Evolutionary conservation across 352 stramenopile genomes (phyloP), one percentile per base, ranked within the genome.

Genomic region (Phytopythium mirpurense): DNA sequence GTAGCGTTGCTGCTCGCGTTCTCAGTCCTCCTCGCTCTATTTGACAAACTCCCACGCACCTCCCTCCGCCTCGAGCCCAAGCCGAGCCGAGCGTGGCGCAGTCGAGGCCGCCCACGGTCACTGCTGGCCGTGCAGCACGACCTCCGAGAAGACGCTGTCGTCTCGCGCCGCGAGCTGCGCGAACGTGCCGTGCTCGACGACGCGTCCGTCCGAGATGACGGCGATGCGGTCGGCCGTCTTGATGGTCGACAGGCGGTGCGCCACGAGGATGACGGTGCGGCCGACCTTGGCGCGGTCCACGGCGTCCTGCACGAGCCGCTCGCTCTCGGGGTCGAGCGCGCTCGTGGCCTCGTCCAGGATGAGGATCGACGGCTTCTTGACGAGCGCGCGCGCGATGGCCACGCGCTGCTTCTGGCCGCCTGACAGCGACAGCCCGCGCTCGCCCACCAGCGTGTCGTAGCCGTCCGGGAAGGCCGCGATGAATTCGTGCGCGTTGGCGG

Each of bases 231-330:
- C 91, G 5, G 87, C 86, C 44, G 86, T 88, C 67, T 92, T 86
- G 66, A 98, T 96, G 16, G 93, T 98, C 42, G 87, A 90, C 31
- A 99, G 64, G 26, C 97, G 82, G 65, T 99, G 97, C 15, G 97
- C 96, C 62, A 99, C 98, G 16, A 98, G 76, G 38, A 99, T 74
- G 34, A 97, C 90, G 0, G 97, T 99, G n/a, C 95, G 79, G 41
- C 88, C 78, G 38, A 74, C 68, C 60, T 94, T 90, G 60, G 80
- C 70, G 41, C 77, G 74, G 61, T 87, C 65, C 11, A 93, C 68
- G 7, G 83, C 79, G n/a, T 85, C 80, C 57, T 93, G 83, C 41
- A 93, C 83, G 16, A 90, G 66, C 45, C 68, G 69, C 47, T 93
- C 83, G 59, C 80, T 92, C 43, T 88, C 78, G 0, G 74, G 74